Conservation (phyloP, 106 monocot species). For the Dendrobium chrysotoxum region DNA sequence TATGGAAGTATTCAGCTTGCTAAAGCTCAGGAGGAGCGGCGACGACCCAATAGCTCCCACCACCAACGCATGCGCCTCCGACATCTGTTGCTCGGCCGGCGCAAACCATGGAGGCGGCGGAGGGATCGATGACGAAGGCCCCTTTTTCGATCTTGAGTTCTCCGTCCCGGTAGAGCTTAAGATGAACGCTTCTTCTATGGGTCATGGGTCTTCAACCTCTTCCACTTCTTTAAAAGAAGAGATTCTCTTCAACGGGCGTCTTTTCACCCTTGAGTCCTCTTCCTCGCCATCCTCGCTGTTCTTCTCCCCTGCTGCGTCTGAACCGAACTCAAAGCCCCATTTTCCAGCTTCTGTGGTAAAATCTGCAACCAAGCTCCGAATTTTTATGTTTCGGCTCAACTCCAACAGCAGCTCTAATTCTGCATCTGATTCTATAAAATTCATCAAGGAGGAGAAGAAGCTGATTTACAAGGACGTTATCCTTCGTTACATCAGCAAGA, state of each 20-base stretch:
- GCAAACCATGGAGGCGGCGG: background rate
- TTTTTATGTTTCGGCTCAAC: background rate
- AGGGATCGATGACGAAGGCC: background rate
- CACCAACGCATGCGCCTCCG: too few species aligned
- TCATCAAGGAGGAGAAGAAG: background rate
- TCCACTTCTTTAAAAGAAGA: background rate
- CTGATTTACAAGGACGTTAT: constrained; percentile 17
- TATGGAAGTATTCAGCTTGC: background rate
- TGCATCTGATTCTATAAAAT: background rate
- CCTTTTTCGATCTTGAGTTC: constrained; percentile 7
- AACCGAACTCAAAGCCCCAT: background rate
- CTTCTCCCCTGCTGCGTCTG: background rate
- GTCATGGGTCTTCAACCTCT: background rate
- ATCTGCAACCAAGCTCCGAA: constrained; percentile 1
- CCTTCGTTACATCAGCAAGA: constrained; percentile 41
- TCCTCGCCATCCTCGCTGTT: background rate
- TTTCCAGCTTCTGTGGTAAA: background rate
- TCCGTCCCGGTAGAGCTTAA: background rate
- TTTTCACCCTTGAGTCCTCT: background rate
- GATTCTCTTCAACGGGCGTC: background rate
- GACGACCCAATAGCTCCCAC: background rate
- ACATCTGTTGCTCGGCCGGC: background rate
- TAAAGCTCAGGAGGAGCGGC: background rate
- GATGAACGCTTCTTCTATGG: background rate
- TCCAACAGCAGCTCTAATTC: constrained; percentile 5